These are phyloP conservation scores for Coemansia sp. DNA, from an alignment of 192 early-diverging fungal genomes.

Conservation along the genomic window DNA sequence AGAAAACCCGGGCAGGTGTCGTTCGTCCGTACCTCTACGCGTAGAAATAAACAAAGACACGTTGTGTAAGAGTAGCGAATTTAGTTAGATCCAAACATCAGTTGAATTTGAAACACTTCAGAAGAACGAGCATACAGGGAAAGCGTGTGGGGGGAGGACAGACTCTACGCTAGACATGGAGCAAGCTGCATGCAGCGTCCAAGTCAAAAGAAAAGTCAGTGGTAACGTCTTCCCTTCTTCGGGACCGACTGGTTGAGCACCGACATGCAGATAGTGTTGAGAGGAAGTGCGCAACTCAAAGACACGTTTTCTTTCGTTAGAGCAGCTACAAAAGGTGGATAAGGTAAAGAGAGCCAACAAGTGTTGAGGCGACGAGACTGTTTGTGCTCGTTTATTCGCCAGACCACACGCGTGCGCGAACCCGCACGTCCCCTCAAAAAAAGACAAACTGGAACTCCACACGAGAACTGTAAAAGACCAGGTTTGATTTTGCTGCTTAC, in stretches of 20 bases:
- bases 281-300: background rate
- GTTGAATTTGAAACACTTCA: background rate
- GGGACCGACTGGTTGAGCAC: background rate
- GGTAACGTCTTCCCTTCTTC: background rate
- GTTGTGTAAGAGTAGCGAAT: background rate
- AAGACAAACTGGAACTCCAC: background rate
- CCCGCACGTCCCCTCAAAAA: background rate
- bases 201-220: background rate
- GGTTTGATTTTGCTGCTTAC: background rate
- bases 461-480: background rate
- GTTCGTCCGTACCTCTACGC: slow-evolving; percentile 20
- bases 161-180: background rate
- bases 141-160: too few relatives aligned
- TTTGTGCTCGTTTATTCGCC: background rate
- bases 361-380: background rate
- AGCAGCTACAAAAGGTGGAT: background rate
- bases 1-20: background rate
- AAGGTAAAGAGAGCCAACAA: background rate
- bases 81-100: background rate
- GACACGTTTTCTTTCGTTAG: background rate
- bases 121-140: background rate
- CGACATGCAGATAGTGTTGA: background rate
- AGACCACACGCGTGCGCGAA: background rate
- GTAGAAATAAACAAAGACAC: background rate
- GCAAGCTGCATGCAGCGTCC: background rate